A percentile compares a stretch with the other conserved stretches of the same genome.
Conservation (phyloP, 2,329 filamentous ascomycete genomes). For the Setomelanomma holmii region DNA sequence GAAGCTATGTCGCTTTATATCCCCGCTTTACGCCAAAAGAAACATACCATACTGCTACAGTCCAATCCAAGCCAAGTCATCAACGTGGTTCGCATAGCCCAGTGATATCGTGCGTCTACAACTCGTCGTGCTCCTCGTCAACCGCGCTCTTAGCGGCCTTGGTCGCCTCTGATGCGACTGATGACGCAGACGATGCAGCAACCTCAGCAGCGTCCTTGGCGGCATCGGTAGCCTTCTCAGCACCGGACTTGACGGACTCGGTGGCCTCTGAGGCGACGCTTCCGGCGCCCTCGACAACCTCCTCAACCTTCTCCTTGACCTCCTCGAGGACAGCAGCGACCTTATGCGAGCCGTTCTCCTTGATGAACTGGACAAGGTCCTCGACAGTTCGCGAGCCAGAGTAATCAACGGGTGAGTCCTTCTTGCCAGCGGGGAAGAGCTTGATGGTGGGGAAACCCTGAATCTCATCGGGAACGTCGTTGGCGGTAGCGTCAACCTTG, state of each 20-base stretch:
- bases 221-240: conserved; percentile 43
- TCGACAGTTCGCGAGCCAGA: conserved; percentile 85
- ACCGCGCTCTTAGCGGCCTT: conserved; percentile 50
- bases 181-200: conserved; percentile 39
- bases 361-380: conserved; percentile 90
- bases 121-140: conserved; percentile 69
- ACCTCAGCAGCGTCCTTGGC: conserved; percentile 41
- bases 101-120: conserved; percentile 62
- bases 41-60: background rate
- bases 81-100: conserved; percentile 24
- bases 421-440: conserved; percentile 89
- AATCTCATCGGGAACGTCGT: conserved; percentile 97
- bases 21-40: conserved; percentile 13
- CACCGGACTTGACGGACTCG: conserved; percentile 55
- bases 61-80: conserved; percentile 17
- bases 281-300: conserved; percentile 48
- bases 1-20: conserved; percentile 33
- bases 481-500: conserved; percentile 95
- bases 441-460: conserved; percentile 99
- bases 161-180: conserved; percentile 47
- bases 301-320: conserved; percentile 59
- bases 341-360: conserved; percentile 92
- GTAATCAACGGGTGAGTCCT: conserved; percentile 86
- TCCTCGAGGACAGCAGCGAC: conserved; percentile 70
- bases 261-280: conserved; percentile 47